A percentile compares a stretch with the other conserved stretches of the same genome.
Evolutionary conservation across 805 yeast genomes (phyloP).

Genomic region (Cyberlindnera maritima): DNA sequence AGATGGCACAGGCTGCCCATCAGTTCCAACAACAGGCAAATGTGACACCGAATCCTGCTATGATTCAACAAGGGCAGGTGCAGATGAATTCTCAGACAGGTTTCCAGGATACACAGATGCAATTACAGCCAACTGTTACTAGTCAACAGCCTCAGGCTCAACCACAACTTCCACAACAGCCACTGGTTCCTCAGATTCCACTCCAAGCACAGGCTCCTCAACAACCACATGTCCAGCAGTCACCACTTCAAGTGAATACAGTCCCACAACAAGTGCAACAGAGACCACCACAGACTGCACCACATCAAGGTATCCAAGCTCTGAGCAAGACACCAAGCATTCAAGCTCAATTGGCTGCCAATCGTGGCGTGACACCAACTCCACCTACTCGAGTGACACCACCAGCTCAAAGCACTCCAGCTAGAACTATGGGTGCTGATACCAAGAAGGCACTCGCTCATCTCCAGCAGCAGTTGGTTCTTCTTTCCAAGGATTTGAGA

Average conservation of each 20-base stretch:
- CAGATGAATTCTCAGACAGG: neutral
- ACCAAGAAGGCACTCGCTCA: slow-evolving; percentile 68
- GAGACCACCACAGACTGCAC: neutral
- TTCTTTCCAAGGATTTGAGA: slow-evolving; percentile 67
- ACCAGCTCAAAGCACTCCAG: slow-evolving; percentile 27
- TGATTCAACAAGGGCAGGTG: neutral
- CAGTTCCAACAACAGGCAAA: slow-evolving; percentile 4
- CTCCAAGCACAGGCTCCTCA: neutral
- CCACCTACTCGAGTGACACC: slow-evolving; percentile 26
- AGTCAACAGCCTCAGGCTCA: slow-evolving; percentile 3
- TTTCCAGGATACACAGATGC: neutral
- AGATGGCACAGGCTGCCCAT: slow-evolving; percentile 20
- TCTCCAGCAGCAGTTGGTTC: slow-evolving; percentile 81
- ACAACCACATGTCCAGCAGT: neutral
- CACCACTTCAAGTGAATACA: neutral
- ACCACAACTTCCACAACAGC: neutral
- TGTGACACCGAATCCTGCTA: neutral
- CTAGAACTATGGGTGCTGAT: slow-evolving; percentile 33
- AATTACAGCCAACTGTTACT: neutral
- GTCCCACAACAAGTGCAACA: neutral
- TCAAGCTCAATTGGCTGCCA: slow-evolving; percentile 32
- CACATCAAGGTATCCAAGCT: neutral
- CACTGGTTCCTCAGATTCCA: neutral
- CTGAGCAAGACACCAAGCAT: slow-evolving; percentile 24
- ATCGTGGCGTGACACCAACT: slow-evolving; percentile 28